These are phyloP conservation scores for Ogataea minuta DNA, from an alignment of 805 yeast species.

Conservation along the genomic window DNA sequence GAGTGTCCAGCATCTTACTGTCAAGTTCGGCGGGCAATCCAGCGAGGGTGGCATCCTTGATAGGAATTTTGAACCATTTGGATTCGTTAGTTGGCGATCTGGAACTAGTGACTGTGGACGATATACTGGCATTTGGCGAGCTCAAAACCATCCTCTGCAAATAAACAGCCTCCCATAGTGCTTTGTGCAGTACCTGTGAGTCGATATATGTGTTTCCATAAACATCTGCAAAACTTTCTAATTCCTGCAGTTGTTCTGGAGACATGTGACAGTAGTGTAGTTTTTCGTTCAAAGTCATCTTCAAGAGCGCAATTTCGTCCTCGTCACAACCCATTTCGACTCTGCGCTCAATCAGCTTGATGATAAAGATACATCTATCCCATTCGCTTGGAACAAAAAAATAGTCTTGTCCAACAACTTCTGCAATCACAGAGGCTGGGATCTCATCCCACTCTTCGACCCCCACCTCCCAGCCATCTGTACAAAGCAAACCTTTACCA, in stretches of 20 bases:
- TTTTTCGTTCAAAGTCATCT: conserved; percentile 38
- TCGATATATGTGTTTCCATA: conserved; percentile 40
- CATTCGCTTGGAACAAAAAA: conserved; percentile 55
- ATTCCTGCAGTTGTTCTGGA: conserved; percentile 44
- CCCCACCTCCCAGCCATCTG: conserved; percentile 51
- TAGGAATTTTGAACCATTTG: conserved; percentile 42
- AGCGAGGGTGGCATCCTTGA: conserved; percentile 46
- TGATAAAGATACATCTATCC: conserved; percentile 51
- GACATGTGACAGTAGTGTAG: conserved; percentile 49
- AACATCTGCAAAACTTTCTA: conserved; percentile 40
- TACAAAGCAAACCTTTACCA: conserved; percentile 44
- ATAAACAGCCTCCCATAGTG: conserved; percentile 48
- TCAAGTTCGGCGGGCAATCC: conserved; percentile 42
- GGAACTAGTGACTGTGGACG: conserved; percentile 28
- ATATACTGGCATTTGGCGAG: conserved; percentile 31
- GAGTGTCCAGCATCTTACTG: conserved; percentile 25
- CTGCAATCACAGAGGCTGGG: conserved; percentile 41
- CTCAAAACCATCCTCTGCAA: conserved; percentile 40
- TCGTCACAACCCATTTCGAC: conserved; percentile 19
- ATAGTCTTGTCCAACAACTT: conserved; percentile 47
- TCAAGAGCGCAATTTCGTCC: conserved; percentile 26
- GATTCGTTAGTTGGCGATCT: conserved; percentile 29
- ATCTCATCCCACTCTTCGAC: conserved; percentile 46
- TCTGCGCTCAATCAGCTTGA: conserved; percentile 41
- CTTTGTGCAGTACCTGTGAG: conserved; percentile 40